Base-by-base conservation (phyloP, 306 rosid species). In the Cicer yamashitae region DNA sequence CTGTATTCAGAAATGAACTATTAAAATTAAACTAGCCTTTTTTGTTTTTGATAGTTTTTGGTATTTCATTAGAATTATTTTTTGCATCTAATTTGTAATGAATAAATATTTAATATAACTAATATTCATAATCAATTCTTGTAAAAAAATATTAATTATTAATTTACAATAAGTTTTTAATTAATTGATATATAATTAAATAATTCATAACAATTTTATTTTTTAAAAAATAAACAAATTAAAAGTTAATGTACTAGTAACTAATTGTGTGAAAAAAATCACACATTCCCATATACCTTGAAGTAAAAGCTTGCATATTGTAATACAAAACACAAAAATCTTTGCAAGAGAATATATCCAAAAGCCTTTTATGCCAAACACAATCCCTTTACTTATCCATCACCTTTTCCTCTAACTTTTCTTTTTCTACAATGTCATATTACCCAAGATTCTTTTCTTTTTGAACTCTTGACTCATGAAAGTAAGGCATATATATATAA, bases 381-480 rank as follows among this genome's bases (percentile, higher is more conserved):
- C 73, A 15, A 64, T 44, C 1, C 67, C 68, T 81, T 81, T 81
- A 41, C 77, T 75, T 80, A n/a, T 12, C 73, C 77, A 52, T 66
- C 81, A 74, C 79, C 76, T 76, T 84, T 83, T 65, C 79, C 45
- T 50, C 54, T 78, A 64, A 68, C 75, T 60, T 86, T 79, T 84
- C 63, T 83, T 85, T 77, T 47, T 66, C 60, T 22, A 12, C 79
- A 78, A 60, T 73, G 60, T 39, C 70, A 52, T 58, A 69, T 45
- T 56, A 70, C 60, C 43, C 46, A 37, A 47, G 67, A 81, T 83
- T 88, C 89, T 77, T 88, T 78, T 77, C 90, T 79, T 86, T 84
- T 76, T 79, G 1, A 70, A 63, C 60, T 46, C 71, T 45, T 71
- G 34, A 63, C 51, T 71, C 20, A 58, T 17, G 39, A 65, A 84